These are phyloP conservation scores for Mortierella antarctica DNA, from an alignment of 192 early-diverging fungal species.

Conservation along the genomic window DNA sequence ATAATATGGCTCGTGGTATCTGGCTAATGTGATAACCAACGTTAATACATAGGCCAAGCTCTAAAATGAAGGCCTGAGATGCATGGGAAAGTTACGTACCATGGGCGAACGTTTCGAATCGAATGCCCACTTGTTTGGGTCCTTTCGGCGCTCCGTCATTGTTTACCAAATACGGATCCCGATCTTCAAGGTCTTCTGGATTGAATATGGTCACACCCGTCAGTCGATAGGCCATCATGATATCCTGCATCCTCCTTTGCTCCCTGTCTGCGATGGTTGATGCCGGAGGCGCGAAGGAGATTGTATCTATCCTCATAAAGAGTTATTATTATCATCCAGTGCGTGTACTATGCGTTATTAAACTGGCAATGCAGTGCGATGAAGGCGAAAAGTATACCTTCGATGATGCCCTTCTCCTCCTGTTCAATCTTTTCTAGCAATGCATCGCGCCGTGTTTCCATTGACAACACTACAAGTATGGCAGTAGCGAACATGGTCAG, in stretches of 20 bases:
- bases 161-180: background rate
- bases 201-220: slow-evolving; percentile 43
- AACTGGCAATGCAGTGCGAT: no score
- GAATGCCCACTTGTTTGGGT: slow-evolving; percentile 52
- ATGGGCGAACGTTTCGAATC: slow-evolving; percentile 63
- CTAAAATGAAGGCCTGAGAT: background rate
- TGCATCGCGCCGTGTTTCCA: slow-evolving; percentile 27
- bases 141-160: slow-evolving; percentile 6
- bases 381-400: slow-evolving; percentile 11
- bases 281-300: background rate
- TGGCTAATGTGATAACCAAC: slow-evolving; percentile 14
- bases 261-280: slow-evolving; percentile 16
- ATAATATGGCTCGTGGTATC: slow-evolving; percentile 63
- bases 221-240: slow-evolving; percentile 40
- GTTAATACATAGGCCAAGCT: background rate
- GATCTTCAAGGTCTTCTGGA: slow-evolving; percentile 18
- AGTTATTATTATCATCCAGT: background rate
- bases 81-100: slow-evolving; percentile 19
- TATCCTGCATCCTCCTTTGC: slow-evolving; percentile 34
- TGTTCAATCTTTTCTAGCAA: slow-evolving; percentile 28
- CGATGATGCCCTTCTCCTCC: slow-evolving; percentile 19
- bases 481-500: background rate
- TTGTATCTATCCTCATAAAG: background rate
- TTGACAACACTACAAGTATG: slow-evolving; percentile 9
- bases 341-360: background rate